Conservation (phyloP, 331 rosid genomes). For the Arachis monticola region DNA sequence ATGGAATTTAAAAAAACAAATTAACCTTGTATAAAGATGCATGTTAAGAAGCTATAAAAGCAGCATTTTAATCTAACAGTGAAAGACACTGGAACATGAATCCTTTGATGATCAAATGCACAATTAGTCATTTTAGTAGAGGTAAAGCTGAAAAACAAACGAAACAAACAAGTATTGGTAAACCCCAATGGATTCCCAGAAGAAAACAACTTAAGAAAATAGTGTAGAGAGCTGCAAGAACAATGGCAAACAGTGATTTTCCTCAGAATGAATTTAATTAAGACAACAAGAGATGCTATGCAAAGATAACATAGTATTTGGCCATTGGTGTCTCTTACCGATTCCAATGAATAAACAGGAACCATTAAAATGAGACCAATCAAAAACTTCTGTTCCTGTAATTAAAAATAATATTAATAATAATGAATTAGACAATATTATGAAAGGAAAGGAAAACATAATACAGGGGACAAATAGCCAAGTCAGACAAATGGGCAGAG, state of each 20-base stretch:
- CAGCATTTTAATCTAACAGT: constrained; percentile 10
- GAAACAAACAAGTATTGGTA: constrained; percentile 8
- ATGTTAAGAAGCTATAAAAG: background rate
- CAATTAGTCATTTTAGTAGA: constrained; percentile 10
- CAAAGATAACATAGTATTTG: background rate
- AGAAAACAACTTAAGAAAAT: constrained; percentile 2
- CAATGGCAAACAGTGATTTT: background rate
- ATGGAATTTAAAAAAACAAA: background rate
- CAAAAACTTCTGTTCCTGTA: constrained; percentile 83
- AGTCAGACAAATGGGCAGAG: constrained; percentile 18
- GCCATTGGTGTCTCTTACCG: constrained; percentile 47
- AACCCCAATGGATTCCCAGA: constrained; percentile 8
- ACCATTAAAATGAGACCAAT: constrained; percentile 81
- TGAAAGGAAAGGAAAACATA: constrained; percentile 8
- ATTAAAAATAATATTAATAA: background rate
- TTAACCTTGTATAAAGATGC: constrained; percentile 4
- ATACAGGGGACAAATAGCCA: background rate
- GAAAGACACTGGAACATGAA: constrained; percentile 12
- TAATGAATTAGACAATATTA: background rate
- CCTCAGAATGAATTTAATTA: constrained; percentile 17
- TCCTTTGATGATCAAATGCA: constrained; percentile 8
- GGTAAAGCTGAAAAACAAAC: constrained; percentile 23
- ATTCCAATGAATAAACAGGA: constrained; percentile 83
- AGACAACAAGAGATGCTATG: constrained; percentile 7
- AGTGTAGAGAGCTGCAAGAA: background rate